Conservation (phyloP, 1,139 yeast genomes). For the Meyerozyma elateridarum region DNA sequence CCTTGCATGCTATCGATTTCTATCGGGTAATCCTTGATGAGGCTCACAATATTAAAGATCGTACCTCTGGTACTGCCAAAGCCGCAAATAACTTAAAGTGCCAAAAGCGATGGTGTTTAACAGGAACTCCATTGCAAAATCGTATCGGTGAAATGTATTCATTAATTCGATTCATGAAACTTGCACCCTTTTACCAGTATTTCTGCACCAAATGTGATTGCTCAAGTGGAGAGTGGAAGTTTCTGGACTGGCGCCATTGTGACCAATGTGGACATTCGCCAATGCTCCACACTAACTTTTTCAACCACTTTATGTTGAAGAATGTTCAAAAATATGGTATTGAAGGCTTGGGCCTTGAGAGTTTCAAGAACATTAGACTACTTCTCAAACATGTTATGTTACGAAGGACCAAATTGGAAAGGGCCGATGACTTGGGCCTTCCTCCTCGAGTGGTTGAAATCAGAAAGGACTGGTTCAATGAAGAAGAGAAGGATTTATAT, state of each 20-base stretch:
- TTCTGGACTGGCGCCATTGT: constrained; percentile 78
- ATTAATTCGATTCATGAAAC: constrained; percentile 72
- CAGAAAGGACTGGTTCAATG: constrained; percentile 80
- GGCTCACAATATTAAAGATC: constrained; percentile 94
- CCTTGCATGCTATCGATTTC: constrained; percentile 70
- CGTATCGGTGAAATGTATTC: constrained; percentile 96
- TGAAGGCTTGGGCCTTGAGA: constrained; percentile 71
- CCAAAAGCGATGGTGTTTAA: constrained; percentile 78
- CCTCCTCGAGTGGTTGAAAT: constrained; percentile 94
- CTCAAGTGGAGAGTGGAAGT: constrained; percentile 73
- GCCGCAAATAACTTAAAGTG: constrained; percentile 77
- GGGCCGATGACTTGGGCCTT: constrained; percentile 94
- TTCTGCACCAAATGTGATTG: constrained; percentile 92
- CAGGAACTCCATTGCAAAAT: constrained; percentile 96
- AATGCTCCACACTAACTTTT: constrained; percentile 91
- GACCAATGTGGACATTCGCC: constrained; percentile 85
- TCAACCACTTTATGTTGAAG: constrained; percentile 90
- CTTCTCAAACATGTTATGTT: constrained; percentile 78
- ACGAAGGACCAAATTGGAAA: constrained; percentile 88
- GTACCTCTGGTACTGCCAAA: constrained; percentile 88
- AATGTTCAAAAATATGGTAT: constrained; percentile 82
- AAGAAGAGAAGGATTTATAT: constrained; percentile 90
- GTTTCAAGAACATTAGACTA: constrained; percentile 72
- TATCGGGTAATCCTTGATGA: constrained; percentile 92
- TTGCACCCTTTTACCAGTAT: constrained; percentile 83